A percentile compares a stretch with the other conserved stretches of the same genome.
Evolutionary conservation across 2,329 filamentous ascomycete genomes (phyloP).

Genomic region (Cercospora beticola): DNA sequence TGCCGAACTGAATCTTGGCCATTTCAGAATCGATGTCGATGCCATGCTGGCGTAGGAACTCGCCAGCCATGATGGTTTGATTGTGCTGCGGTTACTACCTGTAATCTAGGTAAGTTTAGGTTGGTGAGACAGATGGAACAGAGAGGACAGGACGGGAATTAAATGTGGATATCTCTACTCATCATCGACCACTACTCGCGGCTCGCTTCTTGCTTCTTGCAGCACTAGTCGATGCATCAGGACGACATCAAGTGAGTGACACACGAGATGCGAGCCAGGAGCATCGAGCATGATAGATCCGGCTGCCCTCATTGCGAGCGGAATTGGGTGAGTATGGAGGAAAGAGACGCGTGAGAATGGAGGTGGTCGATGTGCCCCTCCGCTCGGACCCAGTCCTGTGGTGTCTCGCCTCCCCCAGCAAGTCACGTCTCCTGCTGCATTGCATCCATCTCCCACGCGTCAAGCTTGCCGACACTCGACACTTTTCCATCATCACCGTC

Average conservation of each 20-base stretch:
- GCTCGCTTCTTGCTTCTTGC: not conserved
- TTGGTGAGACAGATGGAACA: not conserved
- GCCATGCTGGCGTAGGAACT: conserved; percentile 35
- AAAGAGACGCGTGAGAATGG: not conserved
- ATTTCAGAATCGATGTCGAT: conserved; percentile 39
- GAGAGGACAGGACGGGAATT: not conserved
- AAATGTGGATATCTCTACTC: conserved; percentile 5
- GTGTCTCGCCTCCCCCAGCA: not conserved
- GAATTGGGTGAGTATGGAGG: not conserved
- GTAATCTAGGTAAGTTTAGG: not conserved
- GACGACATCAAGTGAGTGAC: not conserved
- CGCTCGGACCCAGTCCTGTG: not conserved
- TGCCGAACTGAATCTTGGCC: conserved; percentile 30
- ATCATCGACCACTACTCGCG: not conserved
- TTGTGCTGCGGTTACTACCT: not conserved
- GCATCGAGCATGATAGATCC: not conserved
- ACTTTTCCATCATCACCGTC: conserved; percentile 11
- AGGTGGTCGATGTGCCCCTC: not conserved
- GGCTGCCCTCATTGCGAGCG: not conserved
- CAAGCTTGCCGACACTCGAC: conserved; percentile 28
- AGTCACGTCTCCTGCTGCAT: conserved; percentile 2
- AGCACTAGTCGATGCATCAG: not conserved
- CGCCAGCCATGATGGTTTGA: conserved; percentile 29
- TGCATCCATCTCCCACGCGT: conserved; percentile 4
- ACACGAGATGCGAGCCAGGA: not conserved